A percentile compares a stretch with the other conserved stretches of the same genome.
Evolutionary conservation across 1,284 basidiomycete species (phyloP).

Genomic region (Kwoniella shivajii): DNA sequence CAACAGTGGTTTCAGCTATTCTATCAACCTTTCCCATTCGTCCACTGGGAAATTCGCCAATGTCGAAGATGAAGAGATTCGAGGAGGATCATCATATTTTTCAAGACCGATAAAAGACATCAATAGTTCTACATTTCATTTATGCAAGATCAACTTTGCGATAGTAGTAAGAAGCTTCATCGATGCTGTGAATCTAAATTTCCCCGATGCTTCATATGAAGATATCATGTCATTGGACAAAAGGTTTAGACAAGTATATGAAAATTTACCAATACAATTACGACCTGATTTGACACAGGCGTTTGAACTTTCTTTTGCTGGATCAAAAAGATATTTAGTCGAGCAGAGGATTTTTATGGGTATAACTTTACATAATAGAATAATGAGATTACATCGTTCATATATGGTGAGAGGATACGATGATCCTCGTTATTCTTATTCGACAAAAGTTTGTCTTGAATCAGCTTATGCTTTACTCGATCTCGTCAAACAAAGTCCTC

Average conservation of each 20-base stretch:
- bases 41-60: slow-evolving; percentile 19
- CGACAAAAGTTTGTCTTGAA: slow-evolving; percentile 19
- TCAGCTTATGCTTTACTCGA: slow-evolving; percentile 22
- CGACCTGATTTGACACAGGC: slow-evolving; percentile 23
- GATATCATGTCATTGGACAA: slow-evolving; percentile 20
- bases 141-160: slow-evolving; percentile 22
- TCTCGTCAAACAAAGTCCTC: slow-evolving; percentile 18
- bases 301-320: slow-evolving; percentile 18
- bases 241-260: slow-evolving; percentile 19
- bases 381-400: slow-evolving; percentile 23
- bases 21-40: slow-evolving; percentile 21
- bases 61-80: slow-evolving; percentile 24
- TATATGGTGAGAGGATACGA: slow-evolving; percentile 24
- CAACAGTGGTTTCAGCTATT: slow-evolving; percentile 23
- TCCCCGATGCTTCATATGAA: slow-evolving; percentile 20
- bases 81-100: background rate
- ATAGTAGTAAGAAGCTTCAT: slow-evolving; percentile 21
- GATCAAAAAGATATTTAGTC: slow-evolving; percentile 17
- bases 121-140: slow-evolving; percentile 19
- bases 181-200: slow-evolving; percentile 21
- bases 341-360: slow-evolving; percentile 25
- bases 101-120: slow-evolving; percentile 7
- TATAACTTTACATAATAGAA: slow-evolving; percentile 22
- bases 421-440: slow-evolving; percentile 15
- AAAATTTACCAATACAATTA: slow-evolving; percentile 9